Conservation (phyloP, 768 basidiomycete genomes). For the Leccinum olivaceopallidum region DNA sequence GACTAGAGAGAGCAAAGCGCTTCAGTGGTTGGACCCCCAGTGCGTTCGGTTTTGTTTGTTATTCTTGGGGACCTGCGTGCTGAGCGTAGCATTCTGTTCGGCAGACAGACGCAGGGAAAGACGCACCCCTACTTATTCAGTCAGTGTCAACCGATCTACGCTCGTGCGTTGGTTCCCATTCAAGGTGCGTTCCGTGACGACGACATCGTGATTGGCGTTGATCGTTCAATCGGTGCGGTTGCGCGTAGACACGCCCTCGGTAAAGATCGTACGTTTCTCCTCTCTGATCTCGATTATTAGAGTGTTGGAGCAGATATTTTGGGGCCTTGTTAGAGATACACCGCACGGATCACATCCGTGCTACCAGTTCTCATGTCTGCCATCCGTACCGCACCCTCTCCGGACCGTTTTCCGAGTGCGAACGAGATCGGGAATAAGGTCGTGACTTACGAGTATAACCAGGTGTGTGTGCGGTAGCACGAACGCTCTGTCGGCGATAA, state of each 20-base stretch:
- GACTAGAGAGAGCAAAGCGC: slow-evolving; percentile 75
- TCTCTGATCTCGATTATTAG: background rate
- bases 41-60: slow-evolving; percentile 32
- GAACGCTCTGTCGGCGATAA: background rate
- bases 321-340: slow-evolving; percentile 57
- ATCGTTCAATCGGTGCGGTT: background rate
- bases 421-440: slow-evolving; percentile 68
- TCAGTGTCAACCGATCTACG: slow-evolving; percentile 92
- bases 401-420: slow-evolving; percentile 66
- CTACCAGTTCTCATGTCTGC: slow-evolving; percentile 90
- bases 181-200: slow-evolving; percentile 51
- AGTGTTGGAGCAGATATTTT: background rate
- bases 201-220: background rate
- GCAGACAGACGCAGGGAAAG: slow-evolving; percentile 87
- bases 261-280: slow-evolving; percentile 65
- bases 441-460: slow-evolving; percentile 73
- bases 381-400: slow-evolving; percentile 70
- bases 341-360: slow-evolving; percentile 67
- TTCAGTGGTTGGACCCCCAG: slow-evolving; percentile 88
- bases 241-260: slow-evolving; percentile 73
- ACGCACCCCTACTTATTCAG: slow-evolving; percentile 87
- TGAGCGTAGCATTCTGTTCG: background rate
- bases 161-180: slow-evolving; percentile 72
- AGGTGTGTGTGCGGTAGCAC: slow-evolving; percentile 45
- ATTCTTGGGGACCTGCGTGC: background rate